Base-by-base conservation (phyloP, 176 grass and related monocot genomes). In the Areca catechu region DNA sequence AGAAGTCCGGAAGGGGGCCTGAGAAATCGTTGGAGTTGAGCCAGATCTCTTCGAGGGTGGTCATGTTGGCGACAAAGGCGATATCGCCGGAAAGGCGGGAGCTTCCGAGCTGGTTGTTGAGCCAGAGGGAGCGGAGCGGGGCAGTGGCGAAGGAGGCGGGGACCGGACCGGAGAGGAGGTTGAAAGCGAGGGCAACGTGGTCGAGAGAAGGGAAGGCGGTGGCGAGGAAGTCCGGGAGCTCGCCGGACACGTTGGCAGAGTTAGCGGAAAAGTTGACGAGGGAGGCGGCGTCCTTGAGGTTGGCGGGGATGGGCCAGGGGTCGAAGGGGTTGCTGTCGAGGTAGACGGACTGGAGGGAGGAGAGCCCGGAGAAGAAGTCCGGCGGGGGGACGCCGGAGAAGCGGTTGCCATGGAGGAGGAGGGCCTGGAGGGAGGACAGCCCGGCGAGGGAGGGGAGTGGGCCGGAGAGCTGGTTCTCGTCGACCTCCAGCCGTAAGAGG, bases 1-100 rank as follows among this genome's bases (percentile, higher is more conserved):
- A 52, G 66, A 89, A 95, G 48, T 89, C 79, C 2, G 90, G 90
- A 50, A 95, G 65, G 15, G 86, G 73, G 2, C 90, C 90, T 0
- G 79, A 71, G 71, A 95, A 95, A 28, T 37, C 16, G 20, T 95
- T 95, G 18, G 71, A 79, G 27, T 95, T 86, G 47, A 95, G 75
- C 90, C 90, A 95, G 15, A 95, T 70, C 63, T 86, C 24, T 16
- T 49, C 5, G 0, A 73, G n/a, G 9, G 21, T 12, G 2, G 76
- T 77, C 73, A 95, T 71, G 55, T 83, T 86, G 47, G 63, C 24
- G 58, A 95, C 1, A 21, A 83, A 87, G 25, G 83, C 51, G 53
- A 83, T 2, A 17, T 68, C 24, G 4, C 66, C 67, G 62, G 34
- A 12, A 0, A 59, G n/a, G 22, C 65, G 55, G 63, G 47, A 1